phyloP scores from a whole-genome alignment of 805 yeast genomes.

The Teunomyces kruisii region DNA sequence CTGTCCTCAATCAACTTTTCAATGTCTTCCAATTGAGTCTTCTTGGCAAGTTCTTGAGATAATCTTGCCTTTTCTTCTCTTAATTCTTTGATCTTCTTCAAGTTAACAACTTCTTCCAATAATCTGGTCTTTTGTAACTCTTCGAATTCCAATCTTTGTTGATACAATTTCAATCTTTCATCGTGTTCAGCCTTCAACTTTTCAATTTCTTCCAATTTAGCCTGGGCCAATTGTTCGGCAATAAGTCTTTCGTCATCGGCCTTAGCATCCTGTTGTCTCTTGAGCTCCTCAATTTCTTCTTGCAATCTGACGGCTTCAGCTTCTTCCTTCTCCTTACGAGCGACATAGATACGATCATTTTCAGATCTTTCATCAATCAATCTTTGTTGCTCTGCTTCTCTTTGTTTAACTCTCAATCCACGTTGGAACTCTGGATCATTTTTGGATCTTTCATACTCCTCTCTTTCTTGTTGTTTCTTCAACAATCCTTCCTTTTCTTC shows the following conservation, averaged over 20 bases:
- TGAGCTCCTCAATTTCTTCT: conserved; percentile 32
- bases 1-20: conserved; percentile 31
- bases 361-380: conserved; percentile 26
- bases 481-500: conserved; percentile 10
- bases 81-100: conserved; percentile 39
- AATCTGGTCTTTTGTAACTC: conserved; percentile 39
- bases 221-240: conserved; percentile 30
- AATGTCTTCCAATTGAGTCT: conserved; percentile 23
- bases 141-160: conserved; percentile 32
- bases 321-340: conserved; percentile 24
- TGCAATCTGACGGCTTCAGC: conserved; percentile 29
- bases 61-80: conserved; percentile 38
- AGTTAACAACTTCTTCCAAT: conserved; percentile 38
- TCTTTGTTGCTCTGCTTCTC: conserved; percentile 27
- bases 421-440: conserved; percentile 27
- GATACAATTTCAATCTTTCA: conserved; percentile 28
- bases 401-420: conserved; percentile 21
- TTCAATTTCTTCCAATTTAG: conserved; percentile 32
- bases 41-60: conserved; percentile 20
- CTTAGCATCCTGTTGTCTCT: conserved; percentile 17
- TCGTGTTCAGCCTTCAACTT: conserved; percentile 35
- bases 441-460: conserved; percentile 16
- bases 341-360: conserved; percentile 22
- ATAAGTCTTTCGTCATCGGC: conserved; percentile 25
- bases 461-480: conserved; percentile 5